phyloP scores from a whole-genome alignment of 163 green algal species.

The Prototheca wickerhamii region DNA sequence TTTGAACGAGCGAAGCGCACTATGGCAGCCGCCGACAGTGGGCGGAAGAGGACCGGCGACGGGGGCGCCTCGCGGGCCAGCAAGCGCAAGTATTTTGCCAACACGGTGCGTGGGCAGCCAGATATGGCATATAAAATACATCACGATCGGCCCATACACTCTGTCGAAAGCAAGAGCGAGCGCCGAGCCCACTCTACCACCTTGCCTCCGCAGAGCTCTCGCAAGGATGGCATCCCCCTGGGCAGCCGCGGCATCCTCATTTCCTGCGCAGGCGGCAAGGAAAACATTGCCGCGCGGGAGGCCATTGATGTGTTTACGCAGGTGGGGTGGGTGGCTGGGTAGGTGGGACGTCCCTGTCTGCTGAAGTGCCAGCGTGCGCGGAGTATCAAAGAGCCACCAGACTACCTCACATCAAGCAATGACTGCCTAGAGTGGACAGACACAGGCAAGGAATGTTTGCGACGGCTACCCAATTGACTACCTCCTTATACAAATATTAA shows the following conservation, averaged over 20 bases:
- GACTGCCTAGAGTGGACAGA: background rate
- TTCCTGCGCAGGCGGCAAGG: conserved; percentile 45
- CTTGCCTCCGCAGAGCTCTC: conserved; percentile 9
- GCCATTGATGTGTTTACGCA: conserved; percentile 45
- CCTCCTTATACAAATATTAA: too few relatives aligned
- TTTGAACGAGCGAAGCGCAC: background rate
- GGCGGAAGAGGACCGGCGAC: background rate
- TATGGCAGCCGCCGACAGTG: background rate
- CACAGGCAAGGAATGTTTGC: background rate
- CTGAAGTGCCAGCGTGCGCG: too few relatives aligned
- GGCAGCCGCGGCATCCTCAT: conserved; percentile 44
- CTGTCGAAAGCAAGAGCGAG: too few relatives aligned
- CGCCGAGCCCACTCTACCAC: background rate
- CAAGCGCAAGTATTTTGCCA: conserved; percentile 6
- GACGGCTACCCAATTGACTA: too few relatives aligned
- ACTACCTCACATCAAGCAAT: background rate
- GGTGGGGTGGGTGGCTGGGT: conserved; percentile 15
- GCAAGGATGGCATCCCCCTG: conserved; percentile 29
- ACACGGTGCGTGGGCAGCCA: background rate
- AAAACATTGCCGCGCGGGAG: conserved; percentile 44
- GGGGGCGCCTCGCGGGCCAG: background rate
- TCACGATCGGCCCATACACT: too few relatives aligned
- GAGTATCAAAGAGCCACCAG: background rate
- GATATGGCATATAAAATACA: background rate
- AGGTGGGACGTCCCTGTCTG: too few relatives aligned